phyloP scores from a whole-genome alignment of 2,329 filamentous ascomycete species.

The Trichoderma simmonsii region DNA sequence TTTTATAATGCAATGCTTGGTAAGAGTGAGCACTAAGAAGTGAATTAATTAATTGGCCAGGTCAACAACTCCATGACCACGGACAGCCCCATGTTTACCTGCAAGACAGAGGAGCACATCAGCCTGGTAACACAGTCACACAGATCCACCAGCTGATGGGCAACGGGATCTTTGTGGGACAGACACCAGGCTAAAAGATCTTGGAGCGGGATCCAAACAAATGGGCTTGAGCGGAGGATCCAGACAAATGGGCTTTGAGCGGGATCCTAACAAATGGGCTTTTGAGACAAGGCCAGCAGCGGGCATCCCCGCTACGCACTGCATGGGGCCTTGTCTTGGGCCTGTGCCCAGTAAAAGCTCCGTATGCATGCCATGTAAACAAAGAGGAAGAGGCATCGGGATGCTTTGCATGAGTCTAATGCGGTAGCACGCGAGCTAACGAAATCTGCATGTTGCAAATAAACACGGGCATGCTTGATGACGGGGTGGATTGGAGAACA shows the following conservation, averaged over 20 bases:
- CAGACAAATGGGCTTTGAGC: neutral
- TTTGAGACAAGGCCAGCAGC: neutral
- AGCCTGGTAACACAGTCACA: neutral
- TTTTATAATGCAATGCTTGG: neutral
- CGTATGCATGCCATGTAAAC: conserved; percentile 1
- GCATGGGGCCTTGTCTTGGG: neutral
- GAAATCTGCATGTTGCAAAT: neutral
- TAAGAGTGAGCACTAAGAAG: neutral
- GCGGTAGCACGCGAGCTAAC: neutral
- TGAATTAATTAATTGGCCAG: neutral
- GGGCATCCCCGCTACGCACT: neutral
- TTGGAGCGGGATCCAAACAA: neutral
- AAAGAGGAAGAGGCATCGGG: neutral
- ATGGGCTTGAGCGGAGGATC: neutral
- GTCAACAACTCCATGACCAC: neutral
- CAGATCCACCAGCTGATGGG: conserved; percentile 7
- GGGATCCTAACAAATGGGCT: neutral
- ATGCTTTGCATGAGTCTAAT: conserved; percentile 17
- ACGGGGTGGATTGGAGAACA: neutral
- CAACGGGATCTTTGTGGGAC: conserved; percentile 5
- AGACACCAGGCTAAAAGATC: neutral
- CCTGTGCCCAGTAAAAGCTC: conserved; percentile 3
- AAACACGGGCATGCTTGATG: neutral
- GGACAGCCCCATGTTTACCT: neutral
- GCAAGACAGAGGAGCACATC: neutral